A percentile compares a stretch with the other conserved stretches of the same genome.
These are phyloP conservation scores for Rhizopus delemar DNA, from an alignment of 371 early-diverging fungal species.

Conservation along the genomic window DNA sequence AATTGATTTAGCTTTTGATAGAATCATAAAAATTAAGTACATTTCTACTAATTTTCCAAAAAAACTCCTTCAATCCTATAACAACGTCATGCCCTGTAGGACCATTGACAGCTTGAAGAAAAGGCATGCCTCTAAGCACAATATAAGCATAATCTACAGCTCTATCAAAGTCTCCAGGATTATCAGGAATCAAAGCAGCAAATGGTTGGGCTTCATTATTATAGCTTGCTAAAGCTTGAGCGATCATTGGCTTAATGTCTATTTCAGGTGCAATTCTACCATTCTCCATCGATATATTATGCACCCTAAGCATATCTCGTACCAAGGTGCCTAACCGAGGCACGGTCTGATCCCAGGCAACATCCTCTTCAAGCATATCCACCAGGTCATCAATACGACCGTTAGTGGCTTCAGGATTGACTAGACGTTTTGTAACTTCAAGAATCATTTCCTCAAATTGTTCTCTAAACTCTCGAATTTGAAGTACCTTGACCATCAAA, in stretches of 20 bases:
- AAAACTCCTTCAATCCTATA: slow-evolving; percentile 23
- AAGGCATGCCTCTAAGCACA: slow-evolving; percentile 1
- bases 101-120: slow-evolving; percentile 21
- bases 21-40: not conserved
- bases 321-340: slow-evolving; percentile 15
- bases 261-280: slow-evolving; percentile 4
- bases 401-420: slow-evolving; percentile 24
- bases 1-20: not conserved
- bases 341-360: slow-evolving; percentile 36
- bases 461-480: slow-evolving; percentile 27
- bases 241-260: not conserved
- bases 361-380: slow-evolving; percentile 36
- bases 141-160: not conserved
- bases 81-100: slow-evolving; percentile 21
- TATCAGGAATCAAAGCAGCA: slow-evolving; percentile 1
- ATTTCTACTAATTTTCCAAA: not conserved
- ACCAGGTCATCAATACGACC: slow-evolving; percentile 27
- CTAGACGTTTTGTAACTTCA: slow-evolving; percentile 18
- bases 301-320: too few relatives aligned
- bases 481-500: slow-evolving; percentile 21
- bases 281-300: too few relatives aligned
- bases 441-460: slow-evolving; percentile 26
- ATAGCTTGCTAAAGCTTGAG: not conserved
- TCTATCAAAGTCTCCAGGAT: not conserved
- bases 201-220: not conserved